A percentile compares a stretch with the other conserved stretches of the same genome.
Conservation (phyloP, 208 protist genomes). For the Acanthamoeba triangularis region DNA sequence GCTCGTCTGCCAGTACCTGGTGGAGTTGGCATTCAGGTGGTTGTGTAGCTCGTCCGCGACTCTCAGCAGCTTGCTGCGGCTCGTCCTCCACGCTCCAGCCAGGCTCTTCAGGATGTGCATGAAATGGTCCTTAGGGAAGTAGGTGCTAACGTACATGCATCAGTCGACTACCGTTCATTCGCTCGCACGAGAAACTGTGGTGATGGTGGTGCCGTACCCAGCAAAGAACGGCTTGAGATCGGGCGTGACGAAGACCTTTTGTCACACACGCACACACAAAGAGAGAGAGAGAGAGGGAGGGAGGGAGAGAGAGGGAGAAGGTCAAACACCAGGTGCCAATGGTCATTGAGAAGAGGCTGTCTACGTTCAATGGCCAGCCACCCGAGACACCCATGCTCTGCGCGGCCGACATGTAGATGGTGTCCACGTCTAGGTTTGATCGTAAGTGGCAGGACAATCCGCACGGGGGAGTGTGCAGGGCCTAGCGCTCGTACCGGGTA, state of each 20-base stretch:
- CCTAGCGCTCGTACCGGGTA: neutral
- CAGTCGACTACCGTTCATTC: too few species aligned
- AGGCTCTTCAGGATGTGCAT: constrained; percentile 19
- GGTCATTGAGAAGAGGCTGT: neutral
- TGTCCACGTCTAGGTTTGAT: constrained; percentile 78
- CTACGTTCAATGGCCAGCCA: constrained; percentile 81
- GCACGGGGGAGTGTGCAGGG: neutral
- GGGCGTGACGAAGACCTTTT: constrained; percentile 55
- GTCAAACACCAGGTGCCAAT: neutral
- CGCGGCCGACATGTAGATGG: constrained; percentile 81
- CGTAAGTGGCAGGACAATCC: neutral
- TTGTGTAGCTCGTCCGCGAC: constrained; percentile 51
- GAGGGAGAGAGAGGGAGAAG: too few species aligned
- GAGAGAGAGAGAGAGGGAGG: constrained; percentile 15
- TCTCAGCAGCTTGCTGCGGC: neutral
- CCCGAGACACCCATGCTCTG: constrained; percentile 55
- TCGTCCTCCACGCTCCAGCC: neutral
- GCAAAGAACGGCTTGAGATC: constrained; percentile 75
- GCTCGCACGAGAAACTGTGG: neutral
- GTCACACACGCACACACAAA: neutral
- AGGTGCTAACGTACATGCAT: neutral
- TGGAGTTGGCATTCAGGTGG: constrained; percentile 60
- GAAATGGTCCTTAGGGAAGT: constrained; percentile 76
- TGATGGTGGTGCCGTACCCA: neutral
- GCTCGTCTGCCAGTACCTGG: too few species aligned